Conservation (phyloP, 768 basidiomycete species). For the Suillus subaureus region DNA sequence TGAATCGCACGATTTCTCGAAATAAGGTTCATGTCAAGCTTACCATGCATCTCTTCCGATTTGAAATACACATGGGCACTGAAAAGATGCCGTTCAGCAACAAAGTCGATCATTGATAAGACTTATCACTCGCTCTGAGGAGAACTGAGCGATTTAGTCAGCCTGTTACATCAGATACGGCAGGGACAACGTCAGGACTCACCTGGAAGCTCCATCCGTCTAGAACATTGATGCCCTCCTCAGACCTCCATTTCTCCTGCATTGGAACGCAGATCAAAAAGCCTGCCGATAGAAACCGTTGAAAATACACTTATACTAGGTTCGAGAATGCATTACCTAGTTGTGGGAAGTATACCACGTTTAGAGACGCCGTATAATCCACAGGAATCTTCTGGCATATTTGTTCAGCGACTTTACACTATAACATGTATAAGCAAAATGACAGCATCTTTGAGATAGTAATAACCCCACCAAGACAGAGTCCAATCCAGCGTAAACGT, state of each 20-base stretch:
- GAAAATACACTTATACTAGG: neutral
- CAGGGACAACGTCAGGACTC: conserved; percentile 12
- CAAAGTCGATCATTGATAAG: conserved; percentile 1
- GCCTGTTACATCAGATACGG: neutral
- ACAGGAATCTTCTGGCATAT: conserved; percentile 62
- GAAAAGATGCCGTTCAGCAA: conserved; percentile 6
- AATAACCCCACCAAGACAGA: conserved; percentile 59
- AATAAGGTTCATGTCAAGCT: conserved; percentile 14
- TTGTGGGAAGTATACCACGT: conserved; percentile 95
- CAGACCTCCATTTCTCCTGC: conserved; percentile 67
- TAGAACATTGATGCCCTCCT: conserved; percentile 56
- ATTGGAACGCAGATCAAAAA: conserved; percentile 81
- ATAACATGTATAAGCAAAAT: conserved; percentile 11
- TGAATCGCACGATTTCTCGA: neutral
- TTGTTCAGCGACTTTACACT: conserved; percentile 79
- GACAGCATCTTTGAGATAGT: neutral
- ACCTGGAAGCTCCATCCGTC: conserved; percentile 87
- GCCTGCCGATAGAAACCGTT: conserved; percentile 43
- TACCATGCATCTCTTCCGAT: conserved; percentile 83
- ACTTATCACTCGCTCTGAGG: conserved; percentile 62
- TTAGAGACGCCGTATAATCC: conserved; percentile 67
- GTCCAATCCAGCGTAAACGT: conserved; percentile 84
- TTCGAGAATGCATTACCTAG: conserved; percentile 56
- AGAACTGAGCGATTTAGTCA: conserved; percentile 56
- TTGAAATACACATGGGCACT: conserved; percentile 88